These are phyloP conservation scores for Fusarium redolens DNA, from an alignment of 2,329 filamentous ascomycete genomes.

Conservation along the genomic window DNA sequence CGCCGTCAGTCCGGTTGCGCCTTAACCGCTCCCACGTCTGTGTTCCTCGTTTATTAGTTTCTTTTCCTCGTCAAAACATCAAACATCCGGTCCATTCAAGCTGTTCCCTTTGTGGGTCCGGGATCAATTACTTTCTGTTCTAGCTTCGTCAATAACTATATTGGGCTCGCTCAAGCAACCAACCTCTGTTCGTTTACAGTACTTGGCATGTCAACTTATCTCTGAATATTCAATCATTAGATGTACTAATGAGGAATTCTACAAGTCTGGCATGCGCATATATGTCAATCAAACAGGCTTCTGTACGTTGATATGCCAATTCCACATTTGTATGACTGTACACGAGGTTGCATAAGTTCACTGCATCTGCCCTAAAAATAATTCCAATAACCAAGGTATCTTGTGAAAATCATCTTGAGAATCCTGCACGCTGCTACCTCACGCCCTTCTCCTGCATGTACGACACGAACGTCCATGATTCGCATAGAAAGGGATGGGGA, in stretches of 20 bases:
- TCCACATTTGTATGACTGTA: neutral
- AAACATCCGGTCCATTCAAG: slow-evolving; percentile 32
- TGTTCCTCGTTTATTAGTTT: slow-evolving; percentile 35
- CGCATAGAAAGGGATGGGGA: neutral
- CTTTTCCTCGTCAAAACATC: slow-evolving; percentile 34
- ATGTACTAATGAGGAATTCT: neutral
- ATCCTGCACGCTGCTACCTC: neutral
- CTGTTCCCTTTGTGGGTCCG: slow-evolving; percentile 35
- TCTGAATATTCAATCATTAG: neutral
- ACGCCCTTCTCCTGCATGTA: neutral
- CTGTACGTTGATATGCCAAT: neutral
- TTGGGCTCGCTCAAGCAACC: slow-evolving; percentile 8
- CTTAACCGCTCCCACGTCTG: slow-evolving; percentile 42
- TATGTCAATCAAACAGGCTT: neutral
- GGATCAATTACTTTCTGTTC: slow-evolving; percentile 18
- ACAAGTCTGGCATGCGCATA: neutral
- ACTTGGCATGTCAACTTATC: neutral
- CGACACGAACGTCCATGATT: neutral
- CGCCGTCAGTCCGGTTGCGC: slow-evolving; percentile 29
- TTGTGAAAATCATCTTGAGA: neutral
- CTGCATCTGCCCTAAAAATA: neutral
- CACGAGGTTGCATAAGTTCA: slow-evolving; percentile 1
- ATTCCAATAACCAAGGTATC: neutral
- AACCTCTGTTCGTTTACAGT: slow-evolving; percentile 33
- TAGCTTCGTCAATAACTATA: neutral